Conservation (phyloP, 2,329 filamentous ascomycete genomes). For the Diaporthe citri region DNA sequence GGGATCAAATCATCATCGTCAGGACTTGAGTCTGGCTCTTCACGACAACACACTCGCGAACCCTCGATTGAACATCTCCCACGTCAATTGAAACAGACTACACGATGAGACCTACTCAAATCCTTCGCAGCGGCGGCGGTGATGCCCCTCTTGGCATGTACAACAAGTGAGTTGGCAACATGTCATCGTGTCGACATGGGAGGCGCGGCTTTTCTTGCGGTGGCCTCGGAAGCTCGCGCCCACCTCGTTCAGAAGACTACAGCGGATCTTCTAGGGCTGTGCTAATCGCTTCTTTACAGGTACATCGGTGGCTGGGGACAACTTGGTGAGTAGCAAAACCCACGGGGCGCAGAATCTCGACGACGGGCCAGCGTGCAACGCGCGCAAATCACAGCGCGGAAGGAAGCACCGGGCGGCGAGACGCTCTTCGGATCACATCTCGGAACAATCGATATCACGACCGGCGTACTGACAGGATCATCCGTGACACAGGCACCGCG, state of each 20-base stretch:
- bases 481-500: conserved; percentile 27
- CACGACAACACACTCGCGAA: conserved; percentile 26
- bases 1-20: conserved; percentile 37
- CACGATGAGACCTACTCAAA: conserved; percentile 63
- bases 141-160: conserved; percentile 56
- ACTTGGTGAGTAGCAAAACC: conserved; percentile 72
- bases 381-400: not conserved
- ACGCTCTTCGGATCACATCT: not conserved
- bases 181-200: not conserved
- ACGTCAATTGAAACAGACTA: conserved; percentile 45
- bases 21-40: conserved; percentile 9
- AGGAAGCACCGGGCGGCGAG: not conserved
- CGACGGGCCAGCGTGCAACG: not conserved
- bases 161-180: conserved; percentile 56
- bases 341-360: not conserved
- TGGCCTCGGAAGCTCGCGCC: not conserved
- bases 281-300: conserved; percentile 58
- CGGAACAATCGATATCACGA: conserved; percentile 53
- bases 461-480: conserved; percentile 15
- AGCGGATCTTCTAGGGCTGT: not conserved
- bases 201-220: conserved; percentile 25
- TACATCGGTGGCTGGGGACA: conserved; percentile 81
- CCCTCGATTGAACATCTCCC: conserved; percentile 48
- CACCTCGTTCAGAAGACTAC: not conserved
- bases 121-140: conserved; percentile 55